Evolutionary conservation across 106 monocot genomes (phyloP).

Genomic region (Dioscorea zingiberensis): DNA sequence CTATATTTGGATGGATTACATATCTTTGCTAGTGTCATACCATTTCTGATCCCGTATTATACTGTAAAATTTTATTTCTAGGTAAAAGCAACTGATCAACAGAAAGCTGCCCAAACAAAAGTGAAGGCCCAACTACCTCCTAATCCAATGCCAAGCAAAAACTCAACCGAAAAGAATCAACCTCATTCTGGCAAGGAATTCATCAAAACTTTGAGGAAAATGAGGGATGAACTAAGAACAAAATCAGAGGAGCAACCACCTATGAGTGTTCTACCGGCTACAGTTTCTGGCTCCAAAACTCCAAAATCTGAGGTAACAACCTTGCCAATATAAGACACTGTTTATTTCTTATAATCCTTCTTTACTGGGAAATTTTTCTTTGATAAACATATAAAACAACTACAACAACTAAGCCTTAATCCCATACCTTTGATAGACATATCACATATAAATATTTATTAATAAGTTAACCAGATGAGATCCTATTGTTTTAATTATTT

Average conservation of each 20-base stretch:
- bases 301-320: slow-evolving; percentile 29
- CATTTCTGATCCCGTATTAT: neutral
- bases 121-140: neutral
- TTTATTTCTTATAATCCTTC: too few relatives aligned
- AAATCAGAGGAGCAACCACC: slow-evolving; percentile 15
- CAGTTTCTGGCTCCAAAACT: slow-evolving; percentile 9
- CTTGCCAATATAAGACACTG: neutral
- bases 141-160: slow-evolving; percentile 13
- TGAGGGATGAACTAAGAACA: slow-evolving; percentile 5
- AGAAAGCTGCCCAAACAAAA: slow-evolving; percentile 27
- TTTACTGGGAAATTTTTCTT: too few relatives aligned
- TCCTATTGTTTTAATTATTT: too few relatives aligned
- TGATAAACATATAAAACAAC: too few relatives aligned
- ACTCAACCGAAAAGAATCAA: slow-evolving; percentile 21
- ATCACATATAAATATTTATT: too few relatives aligned
- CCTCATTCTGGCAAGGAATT: slow-evolving; percentile 12
- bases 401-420: too few relatives aligned
- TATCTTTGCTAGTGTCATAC: neutral
- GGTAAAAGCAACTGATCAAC: slow-evolving; percentile 22
- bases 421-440: too few relatives aligned
- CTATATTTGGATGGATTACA: neutral
- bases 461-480: too few relatives aligned
- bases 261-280: slow-evolving; percentile 5
- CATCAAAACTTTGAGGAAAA: slow-evolving; percentile 14
- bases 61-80: neutral